These are phyloP conservation scores for Petunia hybrid DNA, from an alignment of 305 asterid genomes.

Conservation along the genomic window DNA sequence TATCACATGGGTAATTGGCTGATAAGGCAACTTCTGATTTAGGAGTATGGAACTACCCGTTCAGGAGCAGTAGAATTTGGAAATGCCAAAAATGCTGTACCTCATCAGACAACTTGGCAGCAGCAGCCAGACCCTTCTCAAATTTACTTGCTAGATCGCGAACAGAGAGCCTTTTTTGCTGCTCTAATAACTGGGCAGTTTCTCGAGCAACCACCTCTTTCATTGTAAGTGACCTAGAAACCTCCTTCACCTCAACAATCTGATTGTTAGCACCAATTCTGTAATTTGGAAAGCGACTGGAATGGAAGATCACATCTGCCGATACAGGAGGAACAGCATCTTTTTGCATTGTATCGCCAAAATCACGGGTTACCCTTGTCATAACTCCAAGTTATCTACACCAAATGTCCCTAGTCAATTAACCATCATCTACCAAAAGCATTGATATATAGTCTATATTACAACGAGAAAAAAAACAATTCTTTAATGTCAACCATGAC, in stretches of 20 bases:
- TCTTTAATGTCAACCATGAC: conserved; percentile 2
- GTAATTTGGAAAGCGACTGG: conserved; percentile 85
- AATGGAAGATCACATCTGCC: conserved; percentile 80
- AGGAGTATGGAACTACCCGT: not conserved
- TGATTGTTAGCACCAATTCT: conserved; percentile 83
- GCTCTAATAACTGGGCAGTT: conserved; percentile 82
- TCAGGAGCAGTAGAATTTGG: not conserved
- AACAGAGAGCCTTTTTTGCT: conserved; percentile 91
- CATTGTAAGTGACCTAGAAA: conserved; percentile 58
- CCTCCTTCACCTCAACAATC: conserved; percentile 80
- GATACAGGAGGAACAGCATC: conserved; percentile 83
- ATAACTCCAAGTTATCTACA: conserved; percentile 41
- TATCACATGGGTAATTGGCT: not conserved
- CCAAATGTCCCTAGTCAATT: not conserved
- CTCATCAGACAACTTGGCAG: conserved; percentile 92
- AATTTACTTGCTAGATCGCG: conserved; percentile 96
- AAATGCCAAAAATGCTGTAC: conserved; percentile 40
- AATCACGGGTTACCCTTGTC: conserved; percentile 81
- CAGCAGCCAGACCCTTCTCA: conserved; percentile 98
- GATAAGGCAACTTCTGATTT: not conserved
- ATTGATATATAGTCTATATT: not conserved
- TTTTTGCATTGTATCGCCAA: conserved; percentile 72
- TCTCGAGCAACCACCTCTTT: conserved; percentile 89
- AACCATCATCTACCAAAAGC: conserved; percentile 6
- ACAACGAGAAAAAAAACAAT: not conserved